Percentiles rank a stretch among this genome's conserved stretches.
These are phyloP conservation scores for Hibiscus tridactylites DNA, from an alignment of 345 rosid genomes.

Conservation along the genomic window DNA sequence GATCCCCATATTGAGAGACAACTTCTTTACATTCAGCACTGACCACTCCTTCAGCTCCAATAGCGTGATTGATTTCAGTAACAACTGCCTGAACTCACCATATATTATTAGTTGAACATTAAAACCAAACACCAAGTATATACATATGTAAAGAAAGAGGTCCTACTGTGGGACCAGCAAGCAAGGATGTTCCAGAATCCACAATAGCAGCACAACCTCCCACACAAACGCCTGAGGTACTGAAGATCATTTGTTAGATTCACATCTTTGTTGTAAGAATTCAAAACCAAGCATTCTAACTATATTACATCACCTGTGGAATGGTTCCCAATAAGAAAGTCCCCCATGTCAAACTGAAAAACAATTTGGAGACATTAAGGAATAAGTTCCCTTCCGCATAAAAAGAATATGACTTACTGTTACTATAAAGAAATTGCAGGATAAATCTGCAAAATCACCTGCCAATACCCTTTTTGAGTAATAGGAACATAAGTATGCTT, in stretches of 20 bases:
- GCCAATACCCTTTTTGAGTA: constrained; percentile 72
- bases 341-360: constrained; percentile 64
- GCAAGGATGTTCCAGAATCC: constrained; percentile 76
- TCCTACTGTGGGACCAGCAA: constrained; percentile 74
- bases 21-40: constrained; percentile 63
- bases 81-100: constrained; percentile 40
- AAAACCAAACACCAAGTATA: not conserved
- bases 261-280: not conserved
- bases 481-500: constrained; percentile 69
- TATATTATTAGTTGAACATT: not conserved
- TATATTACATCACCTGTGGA: constrained; percentile 47
- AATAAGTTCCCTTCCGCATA: not conserved
- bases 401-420: not conserved
- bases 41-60: constrained; percentile 64
- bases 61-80: constrained; percentile 68
- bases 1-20: constrained; percentile 58
- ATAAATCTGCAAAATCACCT: constrained; percentile 28
- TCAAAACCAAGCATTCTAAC: not conserved
- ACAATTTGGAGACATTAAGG: not conserved
- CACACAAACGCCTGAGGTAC: constrained; percentile 35
- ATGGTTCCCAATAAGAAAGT: constrained; percentile 41
- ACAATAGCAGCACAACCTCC: constrained; percentile 64
- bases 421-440: not conserved
- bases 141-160: not conserved
- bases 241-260: constrained; percentile 4